Evolutionary conservation across 352 stramenopile genomes (phyloP), one percentile per base, ranked within the genome.

Genomic region (Globisporangium paddicum): DNA sequence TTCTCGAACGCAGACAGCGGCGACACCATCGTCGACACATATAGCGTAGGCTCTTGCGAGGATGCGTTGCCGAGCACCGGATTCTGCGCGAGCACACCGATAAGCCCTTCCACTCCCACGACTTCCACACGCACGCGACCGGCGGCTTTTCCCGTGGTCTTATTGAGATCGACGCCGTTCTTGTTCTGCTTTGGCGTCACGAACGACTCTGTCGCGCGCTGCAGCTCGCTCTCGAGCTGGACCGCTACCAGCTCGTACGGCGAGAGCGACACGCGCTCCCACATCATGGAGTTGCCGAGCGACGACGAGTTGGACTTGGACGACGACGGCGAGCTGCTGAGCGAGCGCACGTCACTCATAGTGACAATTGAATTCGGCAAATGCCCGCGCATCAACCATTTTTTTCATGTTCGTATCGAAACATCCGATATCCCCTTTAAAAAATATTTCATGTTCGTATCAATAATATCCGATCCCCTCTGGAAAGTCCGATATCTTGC

Each of bases 211-310:
- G 86, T 56, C 0, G 83, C 70, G 25, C 76, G 72, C 63, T 86
- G 73, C 60, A 91, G 45, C 55, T 91, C 79, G 21, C 80, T 64
- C 58, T 93, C 81, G 28, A 89, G 68, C 63, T 90, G 79, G 42
- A 93, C 67, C 16, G 82, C 77, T n/a, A 86, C 52, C 62, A 85
- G 40, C 45, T 95, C 82, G 42, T 86, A 64, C 30, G 83, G 82
- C 10, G 82, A 93, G 41, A 92, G 67, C 61, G 78, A 61, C 48
- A 93, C 82, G 60, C 80, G 87, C 61, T 95, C 82, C 85, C 85
- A 92, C 62, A 79, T 87, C 54, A 81, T 66, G 42, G 78, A 88
- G 60, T 69, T 89, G 62, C 66, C 67, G 50, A 86, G 73, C 28
- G 70, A 75, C 32, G 67, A 64, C 40, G 67, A 68, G 18, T 76